phyloP scores from a whole-genome alignment of 331 rosid species.

The Ulmus americana region DNA sequence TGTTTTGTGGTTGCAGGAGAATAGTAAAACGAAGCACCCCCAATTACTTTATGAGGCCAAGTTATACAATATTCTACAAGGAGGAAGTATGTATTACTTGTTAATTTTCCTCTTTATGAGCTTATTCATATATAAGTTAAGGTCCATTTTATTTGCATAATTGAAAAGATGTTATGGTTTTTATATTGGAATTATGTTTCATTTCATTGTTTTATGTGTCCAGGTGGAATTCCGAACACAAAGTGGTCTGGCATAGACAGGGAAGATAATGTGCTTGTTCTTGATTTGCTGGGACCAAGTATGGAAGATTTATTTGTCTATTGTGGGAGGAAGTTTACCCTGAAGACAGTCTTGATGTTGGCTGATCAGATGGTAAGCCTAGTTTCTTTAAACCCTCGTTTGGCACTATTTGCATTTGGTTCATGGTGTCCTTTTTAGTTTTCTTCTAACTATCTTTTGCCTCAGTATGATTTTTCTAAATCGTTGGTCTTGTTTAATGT shows the following conservation, averaged over 20 bases:
- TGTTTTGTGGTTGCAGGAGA: conserved; percentile 51
- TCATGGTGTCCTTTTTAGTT: not conserved
- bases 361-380: conserved; percentile 91
- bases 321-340: conserved; percentile 83
- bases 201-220: conserved; percentile 1
- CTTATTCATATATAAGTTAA: not conserved
- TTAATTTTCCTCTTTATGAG: not conserved
- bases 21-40: conserved; percentile 82
- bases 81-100: conserved; percentile 70
- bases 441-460: not conserved
- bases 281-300: conserved; percentile 96
- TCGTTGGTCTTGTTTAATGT: not conserved
- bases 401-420: not conserved
- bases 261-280: conserved; percentile 83
- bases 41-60: conserved; percentile 91
- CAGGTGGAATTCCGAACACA: conserved; percentile 80
- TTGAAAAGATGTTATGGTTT: not conserved
- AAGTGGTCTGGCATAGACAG: conserved; percentile 88
- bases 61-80: conserved; percentile 75
- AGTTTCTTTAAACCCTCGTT: not conserved
- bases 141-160: not conserved
- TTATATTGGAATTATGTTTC: not conserved
- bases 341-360: conserved; percentile 82
- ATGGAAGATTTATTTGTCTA: conserved; percentile 96
- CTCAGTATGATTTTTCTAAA: not conserved